phyloP scores from a whole-genome alignment of 176 grass and related monocot species.

The Eremochloa ophiuroides region DNA sequence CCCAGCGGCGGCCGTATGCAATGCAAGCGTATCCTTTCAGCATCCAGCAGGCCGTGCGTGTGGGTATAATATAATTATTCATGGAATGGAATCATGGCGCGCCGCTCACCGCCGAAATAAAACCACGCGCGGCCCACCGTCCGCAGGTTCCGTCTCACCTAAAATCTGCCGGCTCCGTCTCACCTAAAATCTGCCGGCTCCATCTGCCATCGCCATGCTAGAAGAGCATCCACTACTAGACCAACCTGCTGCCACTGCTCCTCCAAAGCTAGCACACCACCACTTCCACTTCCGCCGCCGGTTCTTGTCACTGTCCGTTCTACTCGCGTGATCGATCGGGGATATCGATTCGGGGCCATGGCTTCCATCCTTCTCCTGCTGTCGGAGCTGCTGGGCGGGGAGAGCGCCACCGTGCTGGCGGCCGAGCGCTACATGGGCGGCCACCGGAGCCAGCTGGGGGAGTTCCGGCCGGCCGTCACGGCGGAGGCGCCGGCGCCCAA shows the following conservation, averaged over 20 bases:
- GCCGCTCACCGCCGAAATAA: background rate
- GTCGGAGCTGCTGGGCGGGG: conserved; percentile 46
- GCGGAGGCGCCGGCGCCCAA: background rate
- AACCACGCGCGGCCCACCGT: conserved; percentile 5
- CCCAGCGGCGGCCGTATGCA: too few species aligned
- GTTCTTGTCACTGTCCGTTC: background rate
- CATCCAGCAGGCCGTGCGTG: background rate
- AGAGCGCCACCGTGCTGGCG: conserved; percentile 32
- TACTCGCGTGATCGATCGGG: background rate
- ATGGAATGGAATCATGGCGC: too few species aligned
- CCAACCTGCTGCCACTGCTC: too few species aligned
- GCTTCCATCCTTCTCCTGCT: conserved; percentile 47
- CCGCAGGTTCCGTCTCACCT: background rate
- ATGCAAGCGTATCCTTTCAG: background rate
- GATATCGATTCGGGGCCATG: background rate
- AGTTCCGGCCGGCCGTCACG: conserved; percentile 23
- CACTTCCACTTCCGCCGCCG: background rate
- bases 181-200: background rate
- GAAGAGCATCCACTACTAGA: too few species aligned
- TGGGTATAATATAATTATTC: too few species aligned
- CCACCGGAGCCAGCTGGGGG: conserved; percentile 18
- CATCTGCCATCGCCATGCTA: background rate
- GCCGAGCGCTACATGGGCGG: conserved; percentile 42
- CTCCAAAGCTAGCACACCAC: too few species aligned
- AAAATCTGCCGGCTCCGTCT: background rate